Evolutionary conservation across 257 asterid genomes (phyloP).

Genomic region (Galeopsis tetrahit): DNA sequence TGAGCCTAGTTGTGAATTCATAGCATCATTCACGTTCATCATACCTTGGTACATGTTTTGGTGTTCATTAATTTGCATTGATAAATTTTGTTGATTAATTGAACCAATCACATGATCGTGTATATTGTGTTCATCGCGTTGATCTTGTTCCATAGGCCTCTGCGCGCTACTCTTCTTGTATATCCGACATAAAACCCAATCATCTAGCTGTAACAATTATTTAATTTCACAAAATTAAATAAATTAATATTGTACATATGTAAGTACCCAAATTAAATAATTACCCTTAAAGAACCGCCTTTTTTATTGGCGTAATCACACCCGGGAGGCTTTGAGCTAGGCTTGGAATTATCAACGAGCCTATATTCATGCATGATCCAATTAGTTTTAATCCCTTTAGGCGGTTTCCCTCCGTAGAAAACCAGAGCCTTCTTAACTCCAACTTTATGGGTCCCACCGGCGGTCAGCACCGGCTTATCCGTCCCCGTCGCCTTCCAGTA

Average conservation of each 20-base stretch:
- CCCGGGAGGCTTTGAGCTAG: conserved; percentile 49
- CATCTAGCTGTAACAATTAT: conserved; percentile 59
- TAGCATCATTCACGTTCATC: conserved; percentile 46
- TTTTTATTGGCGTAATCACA: conserved; percentile 54
- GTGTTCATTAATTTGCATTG: conserved; percentile 40
- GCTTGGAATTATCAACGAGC: conserved; percentile 46
- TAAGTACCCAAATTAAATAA: not conserved
- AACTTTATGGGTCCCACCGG: conserved; percentile 60
- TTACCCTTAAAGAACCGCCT: conserved; percentile 67
- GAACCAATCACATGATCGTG: conserved; percentile 48
- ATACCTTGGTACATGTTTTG: conserved; percentile 56
- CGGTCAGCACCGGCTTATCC: conserved; percentile 59
- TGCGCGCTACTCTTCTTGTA: conserved; percentile 71
- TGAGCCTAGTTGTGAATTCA: conserved; percentile 38
- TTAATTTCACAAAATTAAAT: not conserved
- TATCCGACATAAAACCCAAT: conserved; percentile 84
- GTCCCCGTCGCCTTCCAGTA: conserved; percentile 75
- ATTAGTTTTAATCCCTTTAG: conserved; percentile 57
- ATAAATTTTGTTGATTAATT: conserved; percentile 23
- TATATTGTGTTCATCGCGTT: conserved; percentile 43
- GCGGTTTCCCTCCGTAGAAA: conserved; percentile 66
- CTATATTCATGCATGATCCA: conserved; percentile 78
- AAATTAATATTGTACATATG: not conserved
- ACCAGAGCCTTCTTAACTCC: conserved; percentile 65
- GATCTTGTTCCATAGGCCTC: conserved; percentile 64